Conservation (phyloP, 2,329 filamentous ascomycete genomes). For the Apiospora malaysiana region DNA sequence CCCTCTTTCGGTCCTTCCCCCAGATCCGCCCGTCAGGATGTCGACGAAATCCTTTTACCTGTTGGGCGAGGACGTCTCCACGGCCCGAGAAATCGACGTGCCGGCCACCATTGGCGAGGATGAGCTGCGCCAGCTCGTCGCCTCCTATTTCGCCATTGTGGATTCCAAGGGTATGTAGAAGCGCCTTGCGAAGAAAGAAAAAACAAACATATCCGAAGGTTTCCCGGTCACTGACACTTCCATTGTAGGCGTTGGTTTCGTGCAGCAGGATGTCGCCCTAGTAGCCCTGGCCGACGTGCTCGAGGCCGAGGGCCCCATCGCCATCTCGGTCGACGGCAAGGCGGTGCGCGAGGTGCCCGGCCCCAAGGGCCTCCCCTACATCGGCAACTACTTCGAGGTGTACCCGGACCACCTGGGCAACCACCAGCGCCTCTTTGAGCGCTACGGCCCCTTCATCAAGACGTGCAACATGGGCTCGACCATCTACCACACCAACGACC, state of each 20-base stretch:
- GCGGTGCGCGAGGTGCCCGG: conserved; percentile 56
- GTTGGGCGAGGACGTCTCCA: conserved; percentile 46
- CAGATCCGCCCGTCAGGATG: conserved; percentile 34
- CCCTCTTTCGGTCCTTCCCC: conserved; percentile 5
- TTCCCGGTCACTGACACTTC: conserved; percentile 6
- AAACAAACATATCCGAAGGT: neutral
- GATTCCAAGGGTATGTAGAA: conserved; percentile 42
- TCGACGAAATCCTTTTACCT: conserved; percentile 48
- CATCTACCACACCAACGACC: conserved; percentile 58
- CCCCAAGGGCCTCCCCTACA: conserved; percentile 51
- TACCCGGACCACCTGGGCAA: conserved; percentile 65
- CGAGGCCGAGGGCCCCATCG: conserved; percentile 41
- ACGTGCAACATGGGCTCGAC: conserved; percentile 57
- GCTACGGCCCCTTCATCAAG: conserved; percentile 57
- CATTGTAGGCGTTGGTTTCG: conserved; percentile 45
- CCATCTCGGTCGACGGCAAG: conserved; percentile 56
- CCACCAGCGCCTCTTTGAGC: conserved; percentile 58
- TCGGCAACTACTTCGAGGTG: conserved; percentile 61
- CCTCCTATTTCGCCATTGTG: conserved; percentile 51
- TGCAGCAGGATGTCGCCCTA: conserved; percentile 39
- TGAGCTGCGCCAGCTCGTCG: conserved; percentile 46
- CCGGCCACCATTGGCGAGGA: conserved; percentile 42
- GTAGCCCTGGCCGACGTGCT: conserved; percentile 44
- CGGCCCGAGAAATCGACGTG: conserved; percentile 45
- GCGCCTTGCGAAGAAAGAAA: too few species aligned